A percentile compares a stretch with the other conserved stretches of the same genome.
Conservation (phyloP, 257 asterid species). For the Solanum ahanhuiri region DNA sequence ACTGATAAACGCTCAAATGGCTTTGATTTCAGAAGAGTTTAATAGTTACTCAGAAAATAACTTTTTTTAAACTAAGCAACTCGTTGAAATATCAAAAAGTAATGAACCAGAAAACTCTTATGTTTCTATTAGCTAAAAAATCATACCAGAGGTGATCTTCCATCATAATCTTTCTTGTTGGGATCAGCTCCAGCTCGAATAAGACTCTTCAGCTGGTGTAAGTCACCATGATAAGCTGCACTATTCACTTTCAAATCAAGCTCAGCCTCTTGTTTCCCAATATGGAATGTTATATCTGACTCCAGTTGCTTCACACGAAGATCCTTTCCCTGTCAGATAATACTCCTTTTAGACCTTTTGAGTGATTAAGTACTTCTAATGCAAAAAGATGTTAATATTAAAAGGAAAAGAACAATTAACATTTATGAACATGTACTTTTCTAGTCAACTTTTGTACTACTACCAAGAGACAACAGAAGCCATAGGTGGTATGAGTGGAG, state of each 20-base stretch:
- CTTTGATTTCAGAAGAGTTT: background rate
- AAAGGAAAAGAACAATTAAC: background rate
- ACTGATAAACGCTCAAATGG: background rate
- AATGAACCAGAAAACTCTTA: background rate
- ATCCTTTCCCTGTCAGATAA: slow-evolving; percentile 46
- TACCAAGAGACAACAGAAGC: background rate
- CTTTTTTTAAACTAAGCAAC: background rate
- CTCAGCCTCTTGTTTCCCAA: slow-evolving; percentile 84
- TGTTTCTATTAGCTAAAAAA: background rate
- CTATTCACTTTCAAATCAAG: slow-evolving; percentile 80
- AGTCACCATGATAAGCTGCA: slow-evolving; percentile 77
- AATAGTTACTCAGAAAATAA: background rate
- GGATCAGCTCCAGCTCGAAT: slow-evolving; percentile 93
- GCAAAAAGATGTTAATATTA: background rate
- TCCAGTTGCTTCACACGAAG: slow-evolving; percentile 70
- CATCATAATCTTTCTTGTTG: slow-evolving; percentile 77
- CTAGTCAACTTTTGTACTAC: background rate
- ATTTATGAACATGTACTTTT: background rate
- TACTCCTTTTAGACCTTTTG: background rate
- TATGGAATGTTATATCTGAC: slow-evolving; percentile 63
- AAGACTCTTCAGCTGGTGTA: slow-evolving; percentile 63
- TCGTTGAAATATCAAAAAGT: background rate
- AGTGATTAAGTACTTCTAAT: background rate
- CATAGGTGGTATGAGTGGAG: background rate
- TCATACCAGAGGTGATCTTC: slow-evolving; percentile 88